These are phyloP conservation scores for Xylariaceae sp. DNA, from an alignment of 2,329 filamentous ascomycete species.

Conservation along the genomic window DNA sequence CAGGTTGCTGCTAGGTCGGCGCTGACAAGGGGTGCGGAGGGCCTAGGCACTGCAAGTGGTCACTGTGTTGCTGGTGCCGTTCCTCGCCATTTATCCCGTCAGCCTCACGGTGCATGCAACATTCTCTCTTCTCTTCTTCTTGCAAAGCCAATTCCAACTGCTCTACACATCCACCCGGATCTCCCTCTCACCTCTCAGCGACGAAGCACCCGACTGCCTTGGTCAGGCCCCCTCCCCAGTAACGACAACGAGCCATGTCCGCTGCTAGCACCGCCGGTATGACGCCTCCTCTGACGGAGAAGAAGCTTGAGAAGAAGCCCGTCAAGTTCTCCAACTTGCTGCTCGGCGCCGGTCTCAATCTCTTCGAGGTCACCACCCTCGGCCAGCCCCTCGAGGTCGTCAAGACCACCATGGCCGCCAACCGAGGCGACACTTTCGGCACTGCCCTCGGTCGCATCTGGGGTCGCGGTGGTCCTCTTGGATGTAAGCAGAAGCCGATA, in stretches of 20 bases:
- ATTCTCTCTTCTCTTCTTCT: conserved; percentile 3
- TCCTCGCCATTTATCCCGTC: conserved; percentile 7
- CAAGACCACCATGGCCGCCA: conserved; percentile 99
- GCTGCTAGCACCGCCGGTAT: conserved; percentile 52
- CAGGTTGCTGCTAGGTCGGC: no score
- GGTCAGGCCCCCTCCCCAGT: conserved; percentile 79
- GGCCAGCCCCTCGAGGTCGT: conserved; percentile 88
- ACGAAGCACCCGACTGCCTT: conserved; percentile 93
- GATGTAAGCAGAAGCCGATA: conserved; percentile 67
- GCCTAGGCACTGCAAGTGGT: no score
- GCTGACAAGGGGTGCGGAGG: no score
- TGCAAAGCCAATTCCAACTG: not conserved
- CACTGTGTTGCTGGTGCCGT: not conserved
- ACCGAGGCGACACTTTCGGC: conserved; percentile 83
- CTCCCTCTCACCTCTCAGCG: conserved; percentile 44
- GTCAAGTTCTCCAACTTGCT: conserved; percentile 99
- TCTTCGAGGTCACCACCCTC: conserved; percentile 76
- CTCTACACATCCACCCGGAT: not conserved
- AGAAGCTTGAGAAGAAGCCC: conserved; percentile 91
- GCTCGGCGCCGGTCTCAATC: conserved; percentile 87
- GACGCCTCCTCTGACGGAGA: conserved; percentile 45
- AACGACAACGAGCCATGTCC: conserved; percentile 55
- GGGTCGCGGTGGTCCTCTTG: conserved; percentile 86
- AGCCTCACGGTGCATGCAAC: conserved; percentile 10
- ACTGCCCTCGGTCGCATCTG: conserved; percentile 84